Conservation (phyloP, 2,329 filamentous ascomycete genomes). For the Raffaelea albimanens region DNA sequence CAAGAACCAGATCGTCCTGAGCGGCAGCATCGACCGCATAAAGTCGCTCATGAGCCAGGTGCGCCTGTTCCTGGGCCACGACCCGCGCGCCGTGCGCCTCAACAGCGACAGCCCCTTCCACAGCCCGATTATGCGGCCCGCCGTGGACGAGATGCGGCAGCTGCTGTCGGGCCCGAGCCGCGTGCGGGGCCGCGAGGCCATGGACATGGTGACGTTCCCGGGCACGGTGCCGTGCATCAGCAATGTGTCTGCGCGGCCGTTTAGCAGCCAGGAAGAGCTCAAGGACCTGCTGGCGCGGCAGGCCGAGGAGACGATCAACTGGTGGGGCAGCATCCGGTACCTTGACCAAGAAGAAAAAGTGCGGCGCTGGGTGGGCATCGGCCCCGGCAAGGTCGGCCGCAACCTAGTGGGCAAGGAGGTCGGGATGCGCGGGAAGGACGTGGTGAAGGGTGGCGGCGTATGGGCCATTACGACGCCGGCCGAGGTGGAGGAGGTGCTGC, state of each 20-base stretch:
- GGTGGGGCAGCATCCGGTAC: constrained; percentile 91
- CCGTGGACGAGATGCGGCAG: constrained; percentile 61
- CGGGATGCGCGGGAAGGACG: constrained; percentile 69
- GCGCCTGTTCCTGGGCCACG: constrained; percentile 81
- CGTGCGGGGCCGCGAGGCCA: constrained; percentile 39
- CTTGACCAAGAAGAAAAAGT: constrained; percentile 77
- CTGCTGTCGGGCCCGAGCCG: constrained; percentile 53
- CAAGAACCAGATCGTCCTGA: constrained; percentile 92
- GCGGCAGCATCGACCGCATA: constrained; percentile 76
- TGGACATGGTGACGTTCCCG: constrained; percentile 67
- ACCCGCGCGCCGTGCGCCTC: constrained; percentile 76
- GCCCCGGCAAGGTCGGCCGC: constrained; percentile 84
- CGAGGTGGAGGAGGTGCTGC: constrained; percentile 61
- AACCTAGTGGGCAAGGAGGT: constrained; percentile 95
- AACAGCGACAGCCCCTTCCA: constrained; percentile 89
- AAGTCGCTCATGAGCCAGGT: constrained; percentile 74
- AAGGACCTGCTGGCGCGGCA: constrained; percentile 71
- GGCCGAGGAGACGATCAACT: constrained; percentile 83
- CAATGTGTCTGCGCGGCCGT: constrained; percentile 77
- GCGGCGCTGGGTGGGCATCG: constrained; percentile 80
- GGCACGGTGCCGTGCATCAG: constrained; percentile 69
- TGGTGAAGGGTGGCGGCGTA: constrained; percentile 79
- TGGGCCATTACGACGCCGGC: constrained; percentile 82
- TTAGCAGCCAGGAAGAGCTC: constrained; percentile 61
- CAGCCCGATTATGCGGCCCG: constrained; percentile 83